Base-by-base conservation (phyloP, 2,329 filamentous ascomycete species). In the Exserohilum turcica region DNA sequence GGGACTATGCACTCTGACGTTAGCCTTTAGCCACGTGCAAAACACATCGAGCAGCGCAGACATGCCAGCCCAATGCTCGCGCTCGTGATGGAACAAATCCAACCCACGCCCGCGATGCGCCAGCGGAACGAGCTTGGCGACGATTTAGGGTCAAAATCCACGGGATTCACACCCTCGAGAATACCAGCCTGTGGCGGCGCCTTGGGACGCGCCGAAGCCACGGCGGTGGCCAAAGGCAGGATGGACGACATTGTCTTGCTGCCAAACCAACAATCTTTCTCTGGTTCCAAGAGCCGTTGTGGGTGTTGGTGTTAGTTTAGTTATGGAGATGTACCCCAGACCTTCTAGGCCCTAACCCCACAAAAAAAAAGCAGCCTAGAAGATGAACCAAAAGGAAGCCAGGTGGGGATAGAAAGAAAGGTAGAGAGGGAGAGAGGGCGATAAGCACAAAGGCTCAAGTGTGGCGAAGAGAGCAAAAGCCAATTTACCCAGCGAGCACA, bases 121-220 rank as follows among this genome's bases (percentile, higher is more conserved):
- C 8, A 6, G 16, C 6, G 15, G 16, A 27, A 15, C 21, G 10
- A 16, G 24, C 38, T 40, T 40, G 38, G 38, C 38, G 24, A 10
- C 38, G 13, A 15, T 16, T 28, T 28, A 12, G n/a, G 66, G 63
- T 88, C 85, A 75, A 88, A 91, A 27, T 82, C 70, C 27, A 87
- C 80, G 1, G 90, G 90, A 59, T 91, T 86, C 46, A 83, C 76
- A 37, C 86, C 86, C 60, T 91, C 88, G 37, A 93, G 78, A 54
- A 93, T 83, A 58, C 90, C 90, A 45, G 81, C 86, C 70, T 89
- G 86, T 6, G 81, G 78, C 42, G 79, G 67, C 16, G 63, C 71
- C 56, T 68, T 68, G 49, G 56, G 40, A 3, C 43, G 47, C 5
- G 53, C 56, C n/a, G 61, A 63, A 9, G 66, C 43, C 18, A 56